Evolutionary conservation across 2,329 filamentous ascomycete genomes (phyloP), one percentile per base, ranked within the genome.

Genomic region (Trichoderma sp.): DNA sequence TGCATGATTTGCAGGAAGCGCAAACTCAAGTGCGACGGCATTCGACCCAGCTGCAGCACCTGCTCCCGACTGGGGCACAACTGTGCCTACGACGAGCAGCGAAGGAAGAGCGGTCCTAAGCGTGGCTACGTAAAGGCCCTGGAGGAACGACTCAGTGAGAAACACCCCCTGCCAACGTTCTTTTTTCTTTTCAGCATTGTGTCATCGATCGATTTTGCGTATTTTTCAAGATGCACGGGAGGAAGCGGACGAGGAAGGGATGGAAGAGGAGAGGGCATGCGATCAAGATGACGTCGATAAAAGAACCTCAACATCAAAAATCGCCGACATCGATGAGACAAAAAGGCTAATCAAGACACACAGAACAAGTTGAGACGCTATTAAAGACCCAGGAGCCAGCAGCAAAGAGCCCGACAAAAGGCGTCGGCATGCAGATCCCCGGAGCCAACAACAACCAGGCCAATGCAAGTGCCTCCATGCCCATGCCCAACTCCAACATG

Each of bases 101-200:
- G 95, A 79, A 93, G 94, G 83, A 97, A 97, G 88, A 97, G 94
- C 80, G 95, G 95, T 3, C 95, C 95, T 3, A 97, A 97, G 85
- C 88, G 95, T 79, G 95, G 95, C 76, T 97, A 98, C 80, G 95
- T 97, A 73, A 97, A 97, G 85, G 92, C 94, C 72, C 83, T 98
- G 76, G 96, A 98, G 82, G 95, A 97, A 80, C 89, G 96, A 80
- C 84, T 99, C 78, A 95, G 94, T 97, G 86, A 84, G 92, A 71
- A 70, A 39, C 15, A 39, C 13, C 63, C 50, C 64, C 36, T 50
- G 66, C 62, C 9, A 69, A 15, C 15, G 15, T 28, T 30, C 30
- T 9, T 20, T 34, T 65, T 28, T 36, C 36, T 43, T 43, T 17
- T 53, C 34, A 47, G 13, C 13, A 28, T 20, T 43, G n/a, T 11